phyloP scores from a whole-genome alignment of 1,284 basidiomycete genomes.

The Fomitopsis schrenkii region DNA sequence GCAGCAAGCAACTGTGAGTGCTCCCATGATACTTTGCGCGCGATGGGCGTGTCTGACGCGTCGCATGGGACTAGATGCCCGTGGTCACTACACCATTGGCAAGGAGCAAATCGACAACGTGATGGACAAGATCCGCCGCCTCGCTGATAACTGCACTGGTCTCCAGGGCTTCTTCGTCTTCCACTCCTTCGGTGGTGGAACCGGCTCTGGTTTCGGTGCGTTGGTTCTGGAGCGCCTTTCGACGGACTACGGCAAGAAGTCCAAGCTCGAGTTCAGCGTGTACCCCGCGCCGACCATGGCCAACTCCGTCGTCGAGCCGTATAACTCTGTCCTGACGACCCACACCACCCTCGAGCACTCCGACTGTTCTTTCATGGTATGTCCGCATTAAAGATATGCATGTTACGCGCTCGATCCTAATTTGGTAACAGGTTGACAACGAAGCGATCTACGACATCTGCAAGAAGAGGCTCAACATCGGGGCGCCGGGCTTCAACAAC shows the following conservation, averaged over 20 bases:
- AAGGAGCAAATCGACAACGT: slow-evolving; percentile 93
- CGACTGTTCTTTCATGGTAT: slow-evolving; percentile 98
- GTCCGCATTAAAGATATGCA: slow-evolving; percentile 9
- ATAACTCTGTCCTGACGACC: slow-evolving; percentile 98
- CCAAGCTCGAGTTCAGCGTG: slow-evolving; percentile 98
- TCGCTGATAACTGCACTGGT: slow-evolving; percentile 97
- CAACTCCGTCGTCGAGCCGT: slow-evolving; percentile 98
- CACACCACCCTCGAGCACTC: slow-evolving; percentile 99
- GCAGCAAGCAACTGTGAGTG: slow-evolving; percentile 96
- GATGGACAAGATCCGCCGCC: slow-evolving; percentile 94
- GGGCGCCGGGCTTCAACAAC: slow-evolving; percentile 82
- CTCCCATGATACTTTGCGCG: neutral
- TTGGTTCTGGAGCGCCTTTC: slow-evolving; percentile 96
- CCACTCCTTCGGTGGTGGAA: slow-evolving; percentile 99
- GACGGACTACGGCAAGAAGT: slow-evolving; percentile 99
- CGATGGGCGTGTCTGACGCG: neutral
- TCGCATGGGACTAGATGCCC: slow-evolving; percentile 63
- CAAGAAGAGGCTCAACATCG: slow-evolving; percentile 82
- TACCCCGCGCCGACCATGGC: slow-evolving; percentile 95
- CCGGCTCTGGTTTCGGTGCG: slow-evolving; percentile 98
- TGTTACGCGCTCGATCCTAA: neutral
- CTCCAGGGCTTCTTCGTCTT: slow-evolving; percentile 99
- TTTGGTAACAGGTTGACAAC: slow-evolving; percentile 70
- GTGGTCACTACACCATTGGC: slow-evolving; percentile 97
- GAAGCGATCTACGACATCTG: slow-evolving; percentile 96